A percentile compares a stretch with the other conserved stretches of the same genome.
These are phyloP conservation scores for Globisporangium camurandrum DNA, from an alignment of 352 stramenopile species.

Conservation along the genomic window DNA sequence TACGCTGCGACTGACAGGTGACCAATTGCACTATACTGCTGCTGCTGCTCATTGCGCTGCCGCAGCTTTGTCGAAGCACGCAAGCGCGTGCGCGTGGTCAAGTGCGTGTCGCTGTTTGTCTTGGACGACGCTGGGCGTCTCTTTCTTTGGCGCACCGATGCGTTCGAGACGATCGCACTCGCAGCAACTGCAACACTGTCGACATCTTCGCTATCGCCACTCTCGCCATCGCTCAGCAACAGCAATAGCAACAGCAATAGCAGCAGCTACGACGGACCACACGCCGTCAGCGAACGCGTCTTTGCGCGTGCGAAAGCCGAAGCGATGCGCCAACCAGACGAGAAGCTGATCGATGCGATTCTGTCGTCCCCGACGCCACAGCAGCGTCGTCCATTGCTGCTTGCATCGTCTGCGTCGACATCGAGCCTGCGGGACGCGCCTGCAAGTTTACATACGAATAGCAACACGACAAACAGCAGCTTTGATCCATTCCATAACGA, in stretches of 20 bases:
- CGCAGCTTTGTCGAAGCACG: slow-evolving; percentile 46
- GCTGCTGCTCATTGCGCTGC: background rate
- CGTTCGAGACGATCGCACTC: slow-evolving; percentile 43
- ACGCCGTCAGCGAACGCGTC: slow-evolving; percentile 53
- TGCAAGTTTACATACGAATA: background rate
- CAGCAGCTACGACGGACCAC: slow-evolving; percentile 36
- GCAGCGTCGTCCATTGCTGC: slow-evolving; percentile 19
- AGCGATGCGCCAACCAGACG: slow-evolving; percentile 36
- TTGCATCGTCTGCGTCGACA: slow-evolving; percentile 23
- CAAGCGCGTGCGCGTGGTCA: slow-evolving; percentile 57
- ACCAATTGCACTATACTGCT: too few species aligned
- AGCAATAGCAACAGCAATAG: background rate
- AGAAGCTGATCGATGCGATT: slow-evolving; percentile 68
- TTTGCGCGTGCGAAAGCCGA: slow-evolving; percentile 50
- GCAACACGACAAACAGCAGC: background rate
- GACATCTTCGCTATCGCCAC: background rate
- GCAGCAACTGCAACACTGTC: background rate
- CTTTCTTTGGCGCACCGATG: slow-evolving; percentile 46
- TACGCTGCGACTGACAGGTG: too few species aligned
- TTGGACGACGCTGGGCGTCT: slow-evolving; percentile 42
- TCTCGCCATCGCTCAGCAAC: background rate
- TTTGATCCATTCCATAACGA: slow-evolving; percentile 36
- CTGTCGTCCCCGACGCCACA: slow-evolving; percentile 42
- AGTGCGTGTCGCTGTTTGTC: slow-evolving; percentile 48
- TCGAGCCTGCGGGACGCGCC: slow-evolving; percentile 12